phyloP scores from a whole-genome alignment of 768 basidiomycete genomes.

The Dioszegia hungarica region DNA sequence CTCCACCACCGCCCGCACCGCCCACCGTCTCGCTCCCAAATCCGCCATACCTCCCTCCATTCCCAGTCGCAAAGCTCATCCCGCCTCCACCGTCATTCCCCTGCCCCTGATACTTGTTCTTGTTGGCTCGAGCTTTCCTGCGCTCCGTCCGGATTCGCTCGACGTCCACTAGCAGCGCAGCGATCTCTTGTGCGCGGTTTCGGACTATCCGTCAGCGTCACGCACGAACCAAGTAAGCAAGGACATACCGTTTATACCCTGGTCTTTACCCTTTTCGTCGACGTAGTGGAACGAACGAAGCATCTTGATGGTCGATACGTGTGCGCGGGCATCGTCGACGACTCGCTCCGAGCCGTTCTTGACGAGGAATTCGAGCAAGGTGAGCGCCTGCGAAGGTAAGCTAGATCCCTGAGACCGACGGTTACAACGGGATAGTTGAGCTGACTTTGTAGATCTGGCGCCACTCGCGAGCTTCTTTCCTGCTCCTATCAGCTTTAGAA shows the following conservation, averaged over 20 bases:
- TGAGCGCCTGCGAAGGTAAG: constrained; percentile 61
- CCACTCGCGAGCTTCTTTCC: constrained; percentile 95
- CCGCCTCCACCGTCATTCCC: constrained; percentile 66
- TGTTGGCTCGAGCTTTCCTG: constrained; percentile 85
- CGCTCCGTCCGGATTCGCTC: constrained; percentile 84
- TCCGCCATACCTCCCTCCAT: constrained; percentile 61
- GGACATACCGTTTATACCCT: constrained; percentile 95
- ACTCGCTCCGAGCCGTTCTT: constrained; percentile 97
- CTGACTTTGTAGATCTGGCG: constrained; percentile 94
- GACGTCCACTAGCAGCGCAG: constrained; percentile 84
- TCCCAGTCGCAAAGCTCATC: constrained; percentile 59
- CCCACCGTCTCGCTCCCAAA: constrained; percentile 59
- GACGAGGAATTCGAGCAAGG: constrained; percentile 89
- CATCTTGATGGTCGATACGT: constrained; percentile 95
- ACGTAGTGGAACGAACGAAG: constrained; percentile 96
- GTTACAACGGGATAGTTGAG: too few relatives aligned
- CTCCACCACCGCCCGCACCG: constrained; percentile 46
- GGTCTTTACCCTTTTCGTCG: constrained; percentile 97
- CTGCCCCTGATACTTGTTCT: constrained; percentile 79
- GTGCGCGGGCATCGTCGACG: constrained; percentile 92
- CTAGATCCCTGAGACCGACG: too few relatives aligned
- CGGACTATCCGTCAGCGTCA: constrained; percentile 61
- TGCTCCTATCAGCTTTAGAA: too few relatives aligned
- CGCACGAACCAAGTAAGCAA: not conserved
- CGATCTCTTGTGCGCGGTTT: constrained; percentile 85